Base-by-base conservation (phyloP, 2,329 filamentous ascomycete genomes). In the Fonsecaea monophora region DNA sequence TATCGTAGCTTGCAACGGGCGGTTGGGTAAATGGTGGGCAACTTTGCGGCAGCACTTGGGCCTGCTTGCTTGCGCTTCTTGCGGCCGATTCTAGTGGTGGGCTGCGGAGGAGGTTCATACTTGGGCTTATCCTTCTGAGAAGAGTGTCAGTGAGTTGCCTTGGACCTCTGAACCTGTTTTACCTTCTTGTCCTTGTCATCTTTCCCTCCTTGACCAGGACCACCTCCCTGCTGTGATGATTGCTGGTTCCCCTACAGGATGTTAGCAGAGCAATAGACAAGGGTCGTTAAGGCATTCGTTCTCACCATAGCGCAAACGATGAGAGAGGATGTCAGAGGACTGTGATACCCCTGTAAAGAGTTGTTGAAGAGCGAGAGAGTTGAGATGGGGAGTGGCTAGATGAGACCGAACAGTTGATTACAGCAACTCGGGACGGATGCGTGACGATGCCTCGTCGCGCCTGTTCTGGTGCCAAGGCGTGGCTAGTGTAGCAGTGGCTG, bases 21-120 rank as follows among this genome's bases (percentile, higher is more conserved):
- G 59, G 94, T 98, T 64, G 95, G 95, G 79, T 92, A 97, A 78
- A 99, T 89, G 73, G 92, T 89, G 35, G 95, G 95, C 32, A 99
- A 90, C 83, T 99, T 99, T 66, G 94, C 92, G 18, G 95, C 92
- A 60, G 95, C 94, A 80, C 94, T 97, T 70, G 92, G 93, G 61
- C 95, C 95, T 67, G 91, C 93, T 58, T 89, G 87, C 89, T 92
- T 97, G 87, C 94, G 94, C 91, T 99, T 99, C 90, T 96, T 97
- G 77, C 94, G 92, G 68, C 95, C 95, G 78, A 99, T 90, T 79
- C 95, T 92, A 73, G 95, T 98, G 70, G 95, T 99, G 70, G 95
- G 95, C 77, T 94, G 90, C 80, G 95, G 95, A 74, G 95, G 95
- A 72, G 95, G 95, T 82, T 99, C 95, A 85, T 99, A 99, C 91